A percentile compares a stretch with the other conserved stretches of the same genome.
These are phyloP conservation scores for Cyberlindnera maclurae DNA, from an alignment of 805 yeast genomes.

Conservation along the genomic window DNA sequence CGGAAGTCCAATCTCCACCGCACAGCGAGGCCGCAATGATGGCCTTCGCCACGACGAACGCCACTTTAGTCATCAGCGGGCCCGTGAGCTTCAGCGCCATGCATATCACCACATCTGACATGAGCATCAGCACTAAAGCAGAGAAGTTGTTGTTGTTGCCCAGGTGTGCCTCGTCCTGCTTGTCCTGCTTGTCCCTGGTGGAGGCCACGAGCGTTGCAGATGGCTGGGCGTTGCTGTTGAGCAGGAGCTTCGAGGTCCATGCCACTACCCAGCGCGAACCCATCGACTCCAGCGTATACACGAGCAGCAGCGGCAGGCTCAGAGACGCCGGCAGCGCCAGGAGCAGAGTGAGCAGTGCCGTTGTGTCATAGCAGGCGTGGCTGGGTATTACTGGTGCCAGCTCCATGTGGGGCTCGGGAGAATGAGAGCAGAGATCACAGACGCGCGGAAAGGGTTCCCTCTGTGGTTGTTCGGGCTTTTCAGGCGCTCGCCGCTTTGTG, in stretches of 20 bases:
- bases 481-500: no score
- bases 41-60: conserved; percentile 19
- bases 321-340: conserved; percentile 20
- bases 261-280: conserved; percentile 3
- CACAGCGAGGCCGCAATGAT: conserved; percentile 17
- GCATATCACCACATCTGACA: conserved; percentile 16
- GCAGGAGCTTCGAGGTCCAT: conserved; percentile 8
- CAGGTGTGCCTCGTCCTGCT: conserved; percentile 4
- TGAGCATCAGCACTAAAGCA: conserved; percentile 12
- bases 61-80: conserved; percentile 18
- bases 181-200: not conserved
- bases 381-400: conserved; percentile 15
- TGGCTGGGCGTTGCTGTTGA: conserved; percentile 1
- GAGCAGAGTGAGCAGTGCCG: conserved; percentile 19
- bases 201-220: conserved; percentile 3
- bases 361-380: conserved; percentile 18
- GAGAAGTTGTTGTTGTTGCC: conserved; percentile 8
- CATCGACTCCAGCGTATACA: conserved; percentile 13
- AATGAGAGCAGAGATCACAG: no score
- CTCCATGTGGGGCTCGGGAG: no score
- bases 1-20: conserved; percentile 14
- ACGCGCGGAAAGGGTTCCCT: no score
- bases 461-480: no score
- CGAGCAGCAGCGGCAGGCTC: conserved; percentile 11
- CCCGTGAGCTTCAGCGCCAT: conserved; percentile 13